These are phyloP conservation scores for Geranium incanum DNA, from an alignment of 441 rosid species.

Conservation along the genomic window DNA sequence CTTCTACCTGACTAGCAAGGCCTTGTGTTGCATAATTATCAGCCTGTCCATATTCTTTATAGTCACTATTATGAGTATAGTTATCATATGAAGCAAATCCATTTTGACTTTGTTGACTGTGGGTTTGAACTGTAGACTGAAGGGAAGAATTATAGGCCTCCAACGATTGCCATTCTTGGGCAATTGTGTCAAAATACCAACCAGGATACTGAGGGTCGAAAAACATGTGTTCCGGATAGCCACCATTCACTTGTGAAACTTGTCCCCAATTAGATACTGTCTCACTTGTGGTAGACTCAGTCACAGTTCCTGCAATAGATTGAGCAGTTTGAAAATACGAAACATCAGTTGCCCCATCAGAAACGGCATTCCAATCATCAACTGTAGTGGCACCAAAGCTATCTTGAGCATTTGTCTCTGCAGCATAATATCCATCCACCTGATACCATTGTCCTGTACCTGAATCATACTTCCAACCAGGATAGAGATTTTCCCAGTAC, in stretches of 20 bases:
- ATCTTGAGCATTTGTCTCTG: slow-evolving; percentile 24
- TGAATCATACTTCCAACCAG: slow-evolving; percentile 87
- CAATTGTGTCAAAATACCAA: slow-evolving; percentile 76
- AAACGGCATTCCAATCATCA: slow-evolving; percentile 35
- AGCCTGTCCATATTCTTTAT: slow-evolving; percentile 6
- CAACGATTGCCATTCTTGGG: slow-evolving; percentile 59
- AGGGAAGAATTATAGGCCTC: slow-evolving; percentile 59
- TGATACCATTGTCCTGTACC: slow-evolving; percentile 83
- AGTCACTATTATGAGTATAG: slow-evolving; percentile 28
- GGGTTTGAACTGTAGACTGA: slow-evolving; percentile 41
- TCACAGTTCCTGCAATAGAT: slow-evolving; percentile 39
- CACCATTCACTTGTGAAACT: slow-evolving; percentile 50
- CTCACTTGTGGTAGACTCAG: slow-evolving; percentile 42
- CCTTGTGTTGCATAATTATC: not conserved
- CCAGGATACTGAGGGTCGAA: slow-evolving; percentile 92
- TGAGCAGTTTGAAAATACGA: slow-evolving; percentile 53
- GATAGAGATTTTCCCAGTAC: slow-evolving; percentile 76
- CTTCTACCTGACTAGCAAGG: not conserved
- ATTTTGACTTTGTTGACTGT: slow-evolving; percentile 45
- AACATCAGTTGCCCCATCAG: slow-evolving; percentile 43
- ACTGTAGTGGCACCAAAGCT: slow-evolving; percentile 23
- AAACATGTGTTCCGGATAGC: slow-evolving; percentile 78
- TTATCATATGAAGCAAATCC: slow-evolving; percentile 32
- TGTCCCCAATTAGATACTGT: slow-evolving; percentile 57
- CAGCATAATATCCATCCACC: slow-evolving; percentile 38